Conservation (phyloP, 495 filamentous ascomycete genomes). For the Penicillium daleae region DNA sequence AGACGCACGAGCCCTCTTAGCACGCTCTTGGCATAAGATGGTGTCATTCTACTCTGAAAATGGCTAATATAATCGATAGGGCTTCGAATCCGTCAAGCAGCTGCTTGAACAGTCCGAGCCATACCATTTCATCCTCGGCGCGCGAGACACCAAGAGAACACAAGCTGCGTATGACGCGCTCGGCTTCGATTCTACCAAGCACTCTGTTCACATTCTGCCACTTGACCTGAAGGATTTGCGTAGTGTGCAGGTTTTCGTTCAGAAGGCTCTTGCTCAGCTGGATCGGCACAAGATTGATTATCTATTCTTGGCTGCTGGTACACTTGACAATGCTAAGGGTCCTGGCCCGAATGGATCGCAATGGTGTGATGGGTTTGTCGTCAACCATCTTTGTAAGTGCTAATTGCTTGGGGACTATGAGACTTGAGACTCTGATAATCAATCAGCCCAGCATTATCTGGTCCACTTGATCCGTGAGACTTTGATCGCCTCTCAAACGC, state of each 20-base stretch:
- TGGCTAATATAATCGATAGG: constrained; percentile 20
- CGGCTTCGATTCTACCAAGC: constrained; percentile 26
- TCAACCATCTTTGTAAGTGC: constrained; percentile 36
- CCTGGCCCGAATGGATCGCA: constrained; percentile 33
- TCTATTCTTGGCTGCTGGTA: constrained; percentile 31
- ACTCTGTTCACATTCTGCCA: constrained; percentile 27
- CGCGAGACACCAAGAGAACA: constrained; percentile 25
- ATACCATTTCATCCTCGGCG: constrained; percentile 36
- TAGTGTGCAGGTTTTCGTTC: constrained; percentile 32
- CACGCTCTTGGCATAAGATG: neutral
- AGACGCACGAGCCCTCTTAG: neutral
- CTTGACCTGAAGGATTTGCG: constrained; percentile 29
- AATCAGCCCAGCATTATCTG: constrained; percentile 36
- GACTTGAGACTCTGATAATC: neutral
- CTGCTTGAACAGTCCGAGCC: constrained; percentile 29
- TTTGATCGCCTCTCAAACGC: constrained; percentile 27
- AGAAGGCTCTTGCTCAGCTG: constrained; percentile 26
- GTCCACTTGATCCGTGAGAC: constrained; percentile 30
- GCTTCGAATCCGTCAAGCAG: constrained; percentile 37
- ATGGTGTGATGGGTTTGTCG: constrained; percentile 32
- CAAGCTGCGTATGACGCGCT: constrained; percentile 29
- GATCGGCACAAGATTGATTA: constrained; percentile 22
- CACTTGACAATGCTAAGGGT: constrained; percentile 22
- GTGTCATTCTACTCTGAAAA: neutral
- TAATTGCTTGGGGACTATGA: neutral